Evolutionary conservation across 345 rosid genomes (phyloP), one percentile per base, ranked within the genome.

Genomic region (Toxicodendron radicans): DNA sequence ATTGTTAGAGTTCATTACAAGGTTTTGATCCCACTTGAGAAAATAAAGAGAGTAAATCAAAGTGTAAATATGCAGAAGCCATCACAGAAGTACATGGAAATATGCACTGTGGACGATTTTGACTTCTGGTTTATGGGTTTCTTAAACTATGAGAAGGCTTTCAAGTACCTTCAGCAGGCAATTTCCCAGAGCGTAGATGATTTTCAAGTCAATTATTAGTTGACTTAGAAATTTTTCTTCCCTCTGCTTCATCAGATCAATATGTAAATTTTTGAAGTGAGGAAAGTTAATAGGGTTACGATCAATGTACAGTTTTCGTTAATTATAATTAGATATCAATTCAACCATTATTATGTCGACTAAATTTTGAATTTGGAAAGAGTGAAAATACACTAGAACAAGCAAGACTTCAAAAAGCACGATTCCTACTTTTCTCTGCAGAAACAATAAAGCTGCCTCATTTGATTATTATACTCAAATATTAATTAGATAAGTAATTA

Each of bases 101-200:
- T 92, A 30, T 84, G 82, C 10, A 95, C 97, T 0, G 85, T 81
- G 1, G 97, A 95, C 71, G 74, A 59, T 73, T 92, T 87, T 57
- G 95, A 95, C 63, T 95, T 95, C 88, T 92, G 97, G 97, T 91
- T 92, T 63, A 90, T 92, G 92, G 97, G 99, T 0, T 92, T 95
- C 84, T 64, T 84, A 41, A 92, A 89, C 72, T 80, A 86, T 70
- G 87, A 88, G 77, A 94, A 88, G 79, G 88, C 97, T 70, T 80
- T 86, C 77, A 85, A 83, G 61, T 70, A 70, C 71, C 87, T 93
- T 68, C 87, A 86, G 73, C 86, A 80, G 27, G 87, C 92, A 23
- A 63, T 83, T 38, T 82, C 85, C 63, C 73, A 76, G 62, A 13
- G 69, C 20, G 49, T 27, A 0, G 69, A 23, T 41, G 17, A 41